Evolutionary conservation across 2,329 filamentous ascomycete genomes (phyloP).

Genomic region (Fusarium fujikuroi): DNA sequence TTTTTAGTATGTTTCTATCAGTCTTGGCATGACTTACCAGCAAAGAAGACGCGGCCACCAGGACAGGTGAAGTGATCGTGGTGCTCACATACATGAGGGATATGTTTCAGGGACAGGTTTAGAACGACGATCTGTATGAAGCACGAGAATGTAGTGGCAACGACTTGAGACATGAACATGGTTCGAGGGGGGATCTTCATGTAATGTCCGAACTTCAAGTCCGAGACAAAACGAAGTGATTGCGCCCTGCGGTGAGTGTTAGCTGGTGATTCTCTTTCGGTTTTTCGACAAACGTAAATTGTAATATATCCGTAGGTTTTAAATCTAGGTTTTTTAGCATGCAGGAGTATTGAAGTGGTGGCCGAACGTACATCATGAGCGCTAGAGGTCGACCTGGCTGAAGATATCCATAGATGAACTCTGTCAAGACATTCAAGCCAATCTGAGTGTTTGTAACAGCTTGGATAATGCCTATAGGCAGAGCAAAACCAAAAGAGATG

Average conservation of each 20-base stretch:
- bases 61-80: constrained; percentile 71
- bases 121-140: constrained; percentile 73
- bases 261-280: background rate
- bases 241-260: constrained; percentile 57
- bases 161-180: constrained; percentile 73
- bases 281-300: no score
- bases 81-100: constrained; percentile 70
- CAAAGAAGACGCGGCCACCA: constrained; percentile 72
- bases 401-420: constrained; percentile 80
- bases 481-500: constrained; percentile 71
- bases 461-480: constrained; percentile 76
- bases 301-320: constrained; percentile 71
- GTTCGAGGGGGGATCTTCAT: constrained; percentile 76
- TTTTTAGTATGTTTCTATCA: no score
- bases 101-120: constrained; percentile 69
- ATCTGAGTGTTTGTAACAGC: constrained; percentile 77
- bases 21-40: constrained; percentile 53
- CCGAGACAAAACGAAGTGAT: constrained; percentile 70
- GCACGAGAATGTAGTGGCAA: constrained; percentile 73
- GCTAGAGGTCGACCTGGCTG: constrained; percentile 77
- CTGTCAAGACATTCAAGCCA: constrained; percentile 78
- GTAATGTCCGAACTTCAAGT: constrained; percentile 78
- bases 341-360: no score
- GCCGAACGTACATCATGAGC: constrained; percentile 80
- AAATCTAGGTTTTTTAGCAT: no score